These are phyloP conservation scores for Cordyceps tenuipes DNA, from an alignment of 2,329 filamentous ascomycete genomes.

Conservation along the genomic window DNA sequence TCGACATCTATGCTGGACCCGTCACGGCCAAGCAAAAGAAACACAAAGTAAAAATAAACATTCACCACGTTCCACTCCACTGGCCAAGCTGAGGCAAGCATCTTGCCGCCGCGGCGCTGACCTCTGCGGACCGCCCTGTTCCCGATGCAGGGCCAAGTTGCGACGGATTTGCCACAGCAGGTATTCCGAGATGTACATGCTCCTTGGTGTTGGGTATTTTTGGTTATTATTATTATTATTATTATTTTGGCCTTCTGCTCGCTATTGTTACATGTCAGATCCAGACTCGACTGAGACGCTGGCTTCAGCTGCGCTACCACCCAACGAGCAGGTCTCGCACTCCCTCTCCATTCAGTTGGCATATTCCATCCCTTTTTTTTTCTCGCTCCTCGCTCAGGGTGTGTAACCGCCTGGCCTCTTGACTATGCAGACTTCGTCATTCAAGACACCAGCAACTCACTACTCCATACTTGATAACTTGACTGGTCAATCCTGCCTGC, in stretches of 20 bases:
- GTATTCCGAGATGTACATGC: background rate
- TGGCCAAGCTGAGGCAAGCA: background rate
- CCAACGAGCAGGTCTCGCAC: too few relatives aligned
- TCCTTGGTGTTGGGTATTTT: background rate
- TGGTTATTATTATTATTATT: too few relatives aligned
- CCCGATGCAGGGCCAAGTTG: background rate
- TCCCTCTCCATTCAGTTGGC: too few relatives aligned
- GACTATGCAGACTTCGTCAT: background rate
- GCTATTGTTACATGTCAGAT: background rate
- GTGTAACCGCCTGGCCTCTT: background rate
- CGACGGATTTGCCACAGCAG: background rate
- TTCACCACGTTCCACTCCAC: background rate
- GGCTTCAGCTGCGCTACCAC: background rate
- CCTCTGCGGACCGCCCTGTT: slow-evolving; percentile 1
- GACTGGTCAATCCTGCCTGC: too few relatives aligned
- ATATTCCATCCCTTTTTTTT: background rate
- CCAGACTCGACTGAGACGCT: background rate
- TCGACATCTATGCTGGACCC: background rate
- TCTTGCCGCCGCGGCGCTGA: slow-evolving; percentile 2
- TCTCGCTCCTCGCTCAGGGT: background rate
- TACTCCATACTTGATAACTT: too few relatives aligned
- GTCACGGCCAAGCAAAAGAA: background rate
- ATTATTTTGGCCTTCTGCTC: too few relatives aligned
- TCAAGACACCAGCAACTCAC: background rate
- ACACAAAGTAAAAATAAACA: background rate